These are phyloP conservation scores for Salinomyces thailandicus DNA, from an alignment of 2,329 filamentous ascomycete genomes.

Conservation along the genomic window DNA sequence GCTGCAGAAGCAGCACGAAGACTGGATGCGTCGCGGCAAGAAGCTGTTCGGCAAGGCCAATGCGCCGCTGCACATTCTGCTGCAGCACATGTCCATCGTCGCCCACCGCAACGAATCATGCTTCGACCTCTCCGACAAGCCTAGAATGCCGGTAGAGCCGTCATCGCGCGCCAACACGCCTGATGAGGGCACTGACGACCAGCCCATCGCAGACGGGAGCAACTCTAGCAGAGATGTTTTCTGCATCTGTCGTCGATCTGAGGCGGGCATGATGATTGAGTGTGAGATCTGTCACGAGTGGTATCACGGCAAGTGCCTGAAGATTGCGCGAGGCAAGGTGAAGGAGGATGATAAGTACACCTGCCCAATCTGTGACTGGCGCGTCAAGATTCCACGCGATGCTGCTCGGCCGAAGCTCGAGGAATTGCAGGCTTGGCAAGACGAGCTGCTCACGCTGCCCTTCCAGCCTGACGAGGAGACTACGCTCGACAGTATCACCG, in stretches of 20 bases:
- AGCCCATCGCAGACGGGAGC: slow-evolving; percentile 35
- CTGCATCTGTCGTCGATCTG: slow-evolving; percentile 85
- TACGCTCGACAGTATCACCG: slow-evolving; percentile 72
- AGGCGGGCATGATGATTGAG: slow-evolving; percentile 99
- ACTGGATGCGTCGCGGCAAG: slow-evolving; percentile 98
- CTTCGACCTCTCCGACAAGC: slow-evolving; percentile 83
- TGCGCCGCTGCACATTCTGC: slow-evolving; percentile 88
- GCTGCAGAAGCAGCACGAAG: slow-evolving; percentile 87
- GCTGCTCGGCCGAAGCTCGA: slow-evolving; percentile 91
- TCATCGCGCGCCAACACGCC: slow-evolving; percentile 72
- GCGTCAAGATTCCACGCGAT: slow-evolving; percentile 92
- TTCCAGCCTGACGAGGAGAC: slow-evolving; percentile 96
- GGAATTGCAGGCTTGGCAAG: slow-evolving; percentile 72
- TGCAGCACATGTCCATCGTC: slow-evolving; percentile 88
- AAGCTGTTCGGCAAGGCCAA: slow-evolving; percentile 98
- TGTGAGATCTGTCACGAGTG: slow-evolving; percentile 97
- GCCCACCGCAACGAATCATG: slow-evolving; percentile 80
- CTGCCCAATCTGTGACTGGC: slow-evolving; percentile 95
- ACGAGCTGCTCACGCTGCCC: slow-evolving; percentile 62
- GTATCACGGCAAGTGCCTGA: slow-evolving; percentile 97
- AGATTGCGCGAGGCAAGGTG: slow-evolving; percentile 93
- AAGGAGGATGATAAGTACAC: slow-evolving; percentile 99
- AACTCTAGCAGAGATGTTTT: slow-evolving; percentile 66
- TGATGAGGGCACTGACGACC: slow-evolving; percentile 27
- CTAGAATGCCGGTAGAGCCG: slow-evolving; percentile 81